These are phyloP conservation scores for Yamadazyma olivae DNA, from an alignment of 805 yeast genomes.

Conservation along the genomic window DNA sequence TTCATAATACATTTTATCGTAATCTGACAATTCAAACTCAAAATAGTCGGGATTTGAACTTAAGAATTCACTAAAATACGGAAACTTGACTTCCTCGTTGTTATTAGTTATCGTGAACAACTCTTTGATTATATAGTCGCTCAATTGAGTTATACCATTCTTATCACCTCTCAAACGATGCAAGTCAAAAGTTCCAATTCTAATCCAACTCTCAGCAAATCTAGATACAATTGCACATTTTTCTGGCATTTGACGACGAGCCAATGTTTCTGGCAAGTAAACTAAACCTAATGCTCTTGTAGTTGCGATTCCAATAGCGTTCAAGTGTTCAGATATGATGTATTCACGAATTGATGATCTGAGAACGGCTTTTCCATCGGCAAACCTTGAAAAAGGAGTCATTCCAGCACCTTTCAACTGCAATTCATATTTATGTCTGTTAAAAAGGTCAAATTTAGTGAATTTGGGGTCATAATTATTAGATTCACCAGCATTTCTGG, in stretches of 20 bases:
- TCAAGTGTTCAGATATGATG: conserved; percentile 74
- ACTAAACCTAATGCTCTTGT: conserved; percentile 80
- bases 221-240: conserved; percentile 83
- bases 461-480: not conserved
- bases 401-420: conserved; percentile 91
- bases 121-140: conserved; percentile 71
- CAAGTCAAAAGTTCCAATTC: conserved; percentile 86
- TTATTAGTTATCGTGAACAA: conserved; percentile 43
- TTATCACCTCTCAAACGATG: conserved; percentile 73
- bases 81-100: conserved; percentile 19
- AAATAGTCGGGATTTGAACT: conserved; percentile 18
- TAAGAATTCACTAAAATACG: conserved; percentile 22
- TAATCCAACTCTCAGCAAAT: conserved; percentile 81
- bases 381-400: conserved; percentile 91
- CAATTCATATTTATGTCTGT: conserved; percentile 50
- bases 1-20: conserved; percentile 70
- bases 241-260: conserved; percentile 70
- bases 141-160: conserved; percentile 54
- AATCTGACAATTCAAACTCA: conserved; percentile 43
- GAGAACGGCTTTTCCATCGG: conserved; percentile 93
- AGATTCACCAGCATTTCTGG: not conserved
- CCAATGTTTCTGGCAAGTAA: conserved; percentile 68
- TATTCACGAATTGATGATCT: conserved; percentile 88
- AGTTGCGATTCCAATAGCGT: conserved; percentile 81
- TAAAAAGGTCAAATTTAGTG: not conserved